Conservation (phyloP, 768 basidiomycete species). For the Butyriboletus loyo region DNA sequence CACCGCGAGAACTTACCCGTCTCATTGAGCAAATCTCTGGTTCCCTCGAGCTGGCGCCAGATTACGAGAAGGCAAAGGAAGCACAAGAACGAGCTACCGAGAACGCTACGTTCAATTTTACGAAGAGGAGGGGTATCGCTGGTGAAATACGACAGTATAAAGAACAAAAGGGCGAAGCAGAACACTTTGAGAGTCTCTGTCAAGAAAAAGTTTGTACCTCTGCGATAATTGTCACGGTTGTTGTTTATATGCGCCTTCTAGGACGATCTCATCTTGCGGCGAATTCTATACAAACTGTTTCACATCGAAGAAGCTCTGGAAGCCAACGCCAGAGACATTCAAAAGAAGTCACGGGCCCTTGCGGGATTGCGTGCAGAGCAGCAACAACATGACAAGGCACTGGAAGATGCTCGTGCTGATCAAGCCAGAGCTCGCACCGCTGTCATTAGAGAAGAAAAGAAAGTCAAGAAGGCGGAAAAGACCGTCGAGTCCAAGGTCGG, state of each 20-base stretch:
- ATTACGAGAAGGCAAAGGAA: constrained; percentile 87
- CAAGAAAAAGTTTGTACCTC: constrained; percentile 59
- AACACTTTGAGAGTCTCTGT: constrained; percentile 76
- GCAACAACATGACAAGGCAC: constrained; percentile 60
- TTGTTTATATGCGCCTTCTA: constrained; percentile 30
- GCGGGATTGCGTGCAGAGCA: constrained; percentile 67
- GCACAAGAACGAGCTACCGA: constrained; percentile 90
- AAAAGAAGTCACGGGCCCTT: constrained; percentile 70
- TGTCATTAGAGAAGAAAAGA: constrained; percentile 82
- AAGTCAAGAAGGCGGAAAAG: constrained; percentile 89
- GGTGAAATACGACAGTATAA: constrained; percentile 97
- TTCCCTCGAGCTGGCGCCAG: constrained; percentile 81
- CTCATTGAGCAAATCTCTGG: constrained; percentile 97
- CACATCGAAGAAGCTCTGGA: constrained; percentile 86
- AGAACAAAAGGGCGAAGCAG: constrained; percentile 93
- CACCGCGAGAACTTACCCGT: constrained; percentile 80
- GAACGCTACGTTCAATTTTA: constrained; percentile 91
- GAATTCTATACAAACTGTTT: constrained; percentile 83
- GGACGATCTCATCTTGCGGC: constrained; percentile 80
- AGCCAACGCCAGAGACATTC: constrained; percentile 64
- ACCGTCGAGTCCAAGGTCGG: constrained; percentile 76
- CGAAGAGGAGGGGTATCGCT: constrained; percentile 87
- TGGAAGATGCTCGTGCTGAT: constrained; percentile 71
- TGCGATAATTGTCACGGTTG: neutral
- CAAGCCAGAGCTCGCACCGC: constrained; percentile 75